These are phyloP conservation scores for Babjeviella inositovora DNA, from an alignment of 805 yeast species.

Conservation along the genomic window DNA sequence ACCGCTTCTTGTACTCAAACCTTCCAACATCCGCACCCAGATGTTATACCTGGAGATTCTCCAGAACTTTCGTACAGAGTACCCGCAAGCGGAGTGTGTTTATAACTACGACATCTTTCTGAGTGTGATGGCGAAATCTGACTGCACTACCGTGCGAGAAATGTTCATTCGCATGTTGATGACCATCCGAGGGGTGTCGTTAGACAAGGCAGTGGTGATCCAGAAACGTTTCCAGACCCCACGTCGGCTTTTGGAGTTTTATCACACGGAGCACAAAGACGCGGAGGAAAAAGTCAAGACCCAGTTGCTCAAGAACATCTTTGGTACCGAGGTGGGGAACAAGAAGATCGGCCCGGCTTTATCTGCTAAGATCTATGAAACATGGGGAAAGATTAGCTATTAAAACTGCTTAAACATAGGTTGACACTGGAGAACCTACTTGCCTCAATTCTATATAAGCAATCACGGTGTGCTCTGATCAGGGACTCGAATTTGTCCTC, in stretches of 20 bases:
- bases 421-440: too few relatives aligned
- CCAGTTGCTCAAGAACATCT: constrained; percentile 11
- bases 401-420: too few relatives aligned
- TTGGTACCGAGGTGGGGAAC: constrained; percentile 27
- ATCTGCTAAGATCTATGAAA: constrained; percentile 33
- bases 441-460: too few relatives aligned
- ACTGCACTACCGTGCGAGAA: constrained; percentile 58
- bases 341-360: constrained; percentile 33
- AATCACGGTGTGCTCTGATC: too few relatives aligned
- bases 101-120: constrained; percentile 43
- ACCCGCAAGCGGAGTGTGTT: constrained; percentile 15
- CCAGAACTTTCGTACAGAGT: constrained; percentile 16
- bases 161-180: constrained; percentile 61
- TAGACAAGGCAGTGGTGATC: constrained; percentile 72
- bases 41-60: constrained; percentile 27
- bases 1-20: constrained; percentile 31
- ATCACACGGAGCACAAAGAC: constrained; percentile 7
- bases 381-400: too few relatives aligned
- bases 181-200: constrained; percentile 66
- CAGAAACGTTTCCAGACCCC: constrained; percentile 68
- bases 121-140: constrained; percentile 52
- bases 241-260: constrained; percentile 32
- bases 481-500: too few relatives aligned
- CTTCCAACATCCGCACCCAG: constrained; percentile 29
- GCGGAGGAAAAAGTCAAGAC: constrained; percentile 13